phyloP scores from a whole-genome alignment of 192 early-diverging fungal genomes.

The Coemansia sp. region DNA sequence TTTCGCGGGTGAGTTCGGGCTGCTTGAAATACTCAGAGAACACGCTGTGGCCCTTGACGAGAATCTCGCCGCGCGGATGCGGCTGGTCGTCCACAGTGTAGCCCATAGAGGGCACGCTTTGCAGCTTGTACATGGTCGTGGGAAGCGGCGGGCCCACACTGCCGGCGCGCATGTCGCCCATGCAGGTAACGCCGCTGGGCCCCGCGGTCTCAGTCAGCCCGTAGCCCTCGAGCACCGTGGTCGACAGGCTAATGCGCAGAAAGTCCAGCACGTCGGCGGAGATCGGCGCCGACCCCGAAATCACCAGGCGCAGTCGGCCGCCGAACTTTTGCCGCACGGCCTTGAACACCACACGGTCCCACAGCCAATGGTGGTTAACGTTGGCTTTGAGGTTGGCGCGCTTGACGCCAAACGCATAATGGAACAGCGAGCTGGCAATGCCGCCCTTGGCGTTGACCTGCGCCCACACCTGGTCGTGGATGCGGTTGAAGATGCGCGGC shows the following conservation, averaged over 20 bases:
- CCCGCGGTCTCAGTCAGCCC: conserved; percentile 78
- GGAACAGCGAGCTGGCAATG: conserved; percentile 66
- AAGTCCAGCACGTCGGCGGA: conserved; percentile 84
- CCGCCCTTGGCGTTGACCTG: conserved; percentile 82
- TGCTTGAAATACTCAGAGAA: conserved; percentile 77
- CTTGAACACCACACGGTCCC: conserved; percentile 80
- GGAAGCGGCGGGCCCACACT: conserved; percentile 73
- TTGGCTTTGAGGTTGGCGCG: conserved; percentile 54
- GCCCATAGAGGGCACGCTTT: conserved; percentile 70
- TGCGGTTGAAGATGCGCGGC: conserved; percentile 81
- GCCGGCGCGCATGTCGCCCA: conserved; percentile 54
- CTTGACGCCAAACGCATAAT: conserved; percentile 71
- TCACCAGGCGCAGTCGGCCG: conserved; percentile 73
- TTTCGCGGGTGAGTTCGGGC: conserved; percentile 70
- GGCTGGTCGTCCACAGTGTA: conserved; percentile 57
- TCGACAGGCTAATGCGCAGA: conserved; percentile 69
- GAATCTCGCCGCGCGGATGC: conserved; percentile 75
- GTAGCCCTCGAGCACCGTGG: conserved; percentile 75
- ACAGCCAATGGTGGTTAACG: conserved; percentile 48
- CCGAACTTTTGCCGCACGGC: conserved; percentile 80
- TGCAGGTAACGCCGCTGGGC: conserved; percentile 59
- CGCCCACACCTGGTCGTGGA: conserved; percentile 85
- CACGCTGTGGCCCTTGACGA: conserved; percentile 70
- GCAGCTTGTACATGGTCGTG: conserved; percentile 71
- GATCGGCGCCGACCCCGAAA: conserved; percentile 89